Base-by-base conservation (phyloP, 2,329 filamentous ascomycete genomes). In the Leptographium wingfieldii region DNA sequence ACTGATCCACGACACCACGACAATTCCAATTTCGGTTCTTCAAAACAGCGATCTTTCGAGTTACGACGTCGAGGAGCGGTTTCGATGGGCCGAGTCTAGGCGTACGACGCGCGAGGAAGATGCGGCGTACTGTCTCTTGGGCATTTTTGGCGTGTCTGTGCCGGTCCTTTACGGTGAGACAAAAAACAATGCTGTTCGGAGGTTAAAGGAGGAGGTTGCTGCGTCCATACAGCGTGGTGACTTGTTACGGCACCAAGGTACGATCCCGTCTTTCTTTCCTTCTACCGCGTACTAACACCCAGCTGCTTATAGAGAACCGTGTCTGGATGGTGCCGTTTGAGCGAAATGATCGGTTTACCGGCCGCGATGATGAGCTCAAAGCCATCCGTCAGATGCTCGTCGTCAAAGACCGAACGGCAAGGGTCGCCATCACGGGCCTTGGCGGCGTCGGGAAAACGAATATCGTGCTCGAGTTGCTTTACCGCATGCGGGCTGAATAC, bases 381-480 rank as follows among this genome's bases (percentile, higher is more conserved):
- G 25, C 55, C 14, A 59, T 70, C 6, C 62, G 68, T 1, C 31
- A 60, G 3, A 49, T 29, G 2, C 62, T 62, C 3, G 52, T 56
- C 10, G 63, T 65, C 66, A 14, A 63, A 64, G 29, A 29, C 62
- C n/a, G 7, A 33, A 62, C 69, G 67, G 55, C 64, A 64, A 33
- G 67, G 62, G 5, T 60, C 1, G 67, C 64, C 2, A 55, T 72
- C 11, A 59, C 67, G 4, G 72, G 71, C 2, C 67, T 73, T 0
- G 70, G 71, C 2, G 72, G 72, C 0, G 63, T 73, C 4, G 70
- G 72, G 0, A 75, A 76, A 65, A 74, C 72, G 1, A 70, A 75
- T 57, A 67, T 75, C n/a, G 72, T 71, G 0, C 64, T 74, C 5
- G 69, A 75, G 56, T 67, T 67, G 14, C 69, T 68, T n/a, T 73